These are phyloP conservation scores for Larix kaempferi DNA, from an alignment of 75 land plant genomes.

Conservation along the genomic window DNA sequence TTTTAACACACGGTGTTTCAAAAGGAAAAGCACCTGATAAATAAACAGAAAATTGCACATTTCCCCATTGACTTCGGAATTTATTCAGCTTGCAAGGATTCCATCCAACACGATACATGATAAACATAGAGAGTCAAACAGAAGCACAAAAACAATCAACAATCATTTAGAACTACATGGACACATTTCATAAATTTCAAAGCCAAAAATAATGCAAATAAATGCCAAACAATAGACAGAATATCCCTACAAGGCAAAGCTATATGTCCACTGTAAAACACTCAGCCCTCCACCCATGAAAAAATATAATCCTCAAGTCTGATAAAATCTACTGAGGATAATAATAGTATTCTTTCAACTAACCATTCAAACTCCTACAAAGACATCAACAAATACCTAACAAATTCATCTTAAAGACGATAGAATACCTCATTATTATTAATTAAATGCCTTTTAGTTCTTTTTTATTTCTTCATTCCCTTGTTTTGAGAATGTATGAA, in stretches of 20 bases:
- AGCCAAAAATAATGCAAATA: not conserved
- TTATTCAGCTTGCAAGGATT: not conserved
- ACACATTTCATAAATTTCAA: not conserved
- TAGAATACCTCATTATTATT: not conserved
- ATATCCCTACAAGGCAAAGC: not conserved
- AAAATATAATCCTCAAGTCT: too few relatives aligned
- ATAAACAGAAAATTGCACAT: not conserved
- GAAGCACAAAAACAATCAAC: not conserved
- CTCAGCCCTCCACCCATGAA: not conserved
- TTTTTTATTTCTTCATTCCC: not conserved
- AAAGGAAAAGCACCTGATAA: not conserved
- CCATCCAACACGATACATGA: not conserved
- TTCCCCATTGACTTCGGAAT: not conserved
- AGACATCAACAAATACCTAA: not conserved
- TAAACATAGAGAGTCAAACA: not conserved
- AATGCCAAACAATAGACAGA: not conserved
- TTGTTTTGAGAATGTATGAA: not conserved
- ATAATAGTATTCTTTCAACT: not conserved
- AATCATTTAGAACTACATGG: not conserved
- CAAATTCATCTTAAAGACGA: not conserved
- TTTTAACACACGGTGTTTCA: not conserved
- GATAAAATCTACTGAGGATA: not conserved
- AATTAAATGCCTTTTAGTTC: not conserved
- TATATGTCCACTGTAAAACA: not conserved
- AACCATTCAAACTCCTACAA: not conserved